These are phyloP conservation scores for Elaphomyces granulatus DNA, from an alignment of 495 filamentous ascomycete species.

Conservation along the genomic window DNA sequence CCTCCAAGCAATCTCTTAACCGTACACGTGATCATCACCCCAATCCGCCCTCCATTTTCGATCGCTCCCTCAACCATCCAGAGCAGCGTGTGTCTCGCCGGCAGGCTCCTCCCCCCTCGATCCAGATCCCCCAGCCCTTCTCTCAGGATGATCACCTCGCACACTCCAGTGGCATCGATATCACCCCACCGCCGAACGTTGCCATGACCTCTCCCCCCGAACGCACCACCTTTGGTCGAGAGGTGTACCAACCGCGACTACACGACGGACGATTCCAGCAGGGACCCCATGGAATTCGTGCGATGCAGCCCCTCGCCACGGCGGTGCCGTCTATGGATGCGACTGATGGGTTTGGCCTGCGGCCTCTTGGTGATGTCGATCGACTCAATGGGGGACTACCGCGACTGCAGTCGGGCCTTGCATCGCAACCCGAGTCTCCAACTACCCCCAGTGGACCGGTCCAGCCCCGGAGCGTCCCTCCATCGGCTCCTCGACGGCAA, in stretches of 20 bases:
- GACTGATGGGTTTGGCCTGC: constrained; percentile 56
- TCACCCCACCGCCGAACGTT: constrained; percentile 51
- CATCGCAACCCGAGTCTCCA: constrained; percentile 85
- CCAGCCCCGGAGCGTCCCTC: constrained; percentile 35
- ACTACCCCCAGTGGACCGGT: constrained; percentile 70
- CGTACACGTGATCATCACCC: constrained; percentile 14
- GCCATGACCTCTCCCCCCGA: constrained; percentile 63
- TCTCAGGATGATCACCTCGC: constrained; percentile 33
- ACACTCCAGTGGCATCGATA: constrained; percentile 36
- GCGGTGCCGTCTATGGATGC: constrained; percentile 60
- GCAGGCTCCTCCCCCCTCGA: constrained; percentile 54
- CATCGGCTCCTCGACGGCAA: constrained; percentile 29
- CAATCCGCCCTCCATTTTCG: constrained; percentile 20
- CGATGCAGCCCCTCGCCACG: constrained; percentile 52
- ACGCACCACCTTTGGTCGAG: constrained; percentile 48
- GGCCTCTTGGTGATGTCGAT: constrained; percentile 75
- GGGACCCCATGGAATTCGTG: constrained; percentile 33
- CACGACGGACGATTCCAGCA: constrained; percentile 44
- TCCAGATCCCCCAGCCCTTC: constrained; percentile 54
- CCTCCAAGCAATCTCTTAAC: constrained; percentile 15
- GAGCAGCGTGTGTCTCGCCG: constrained; percentile 42
- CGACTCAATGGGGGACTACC: constrained; percentile 76
- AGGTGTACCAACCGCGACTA: constrained; percentile 28
- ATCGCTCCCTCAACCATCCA: constrained; percentile 20
- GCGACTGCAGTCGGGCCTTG: constrained; percentile 50